Base-by-base conservation (phyloP, 345 rosid genomes). In the Triadica sebifera region DNA sequence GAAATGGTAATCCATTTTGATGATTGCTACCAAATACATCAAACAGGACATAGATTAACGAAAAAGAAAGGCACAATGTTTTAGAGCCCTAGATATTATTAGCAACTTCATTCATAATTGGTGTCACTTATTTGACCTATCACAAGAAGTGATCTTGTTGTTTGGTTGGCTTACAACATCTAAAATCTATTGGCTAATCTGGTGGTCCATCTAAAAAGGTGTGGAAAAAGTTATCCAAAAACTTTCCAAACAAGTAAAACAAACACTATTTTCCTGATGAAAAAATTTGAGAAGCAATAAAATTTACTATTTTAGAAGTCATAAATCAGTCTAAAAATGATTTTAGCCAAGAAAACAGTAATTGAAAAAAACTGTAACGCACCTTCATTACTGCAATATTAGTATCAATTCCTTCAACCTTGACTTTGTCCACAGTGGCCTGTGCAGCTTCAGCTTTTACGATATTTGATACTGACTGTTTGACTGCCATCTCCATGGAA, bases 331-430 rank as follows among this genome's bases (percentile, higher is more conserved):
- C 53, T 37, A 59, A 55, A 57, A 24, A 24, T 46, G n/a, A 65
- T 72, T 59, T 49, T 41, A 59, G n/a, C 19, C 58, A 8, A 49
- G 53, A 11, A 46, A 77, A 66, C 22, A 52, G 73, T 53, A 19
- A 15, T 38, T 76, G 45, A 73, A 50, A 67, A 72, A 24, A 6
- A 70, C 37, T 41, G 51, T 17, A 74, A 57, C 8, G 20, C 13
- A 79, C 98, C 98, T 91, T 90, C 97, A 90, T 92, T 43, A 92
- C 89, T 50, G 91, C 97, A 73, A 84, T 74, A 83, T 92, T 94
- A 58, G 93, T 94, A 81, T 94, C 98, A 51, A 94, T 86, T 47
- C 97, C 97, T 83, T 94, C 97, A 74, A 94, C 97, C 77, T 94
- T 94, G 74, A 92, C 98, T 92, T 92, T 90, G 72, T 92, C 87